Conservation (phyloP, 2,329 filamentous ascomycete genomes). For the Bipolaris victoriae region DNA sequence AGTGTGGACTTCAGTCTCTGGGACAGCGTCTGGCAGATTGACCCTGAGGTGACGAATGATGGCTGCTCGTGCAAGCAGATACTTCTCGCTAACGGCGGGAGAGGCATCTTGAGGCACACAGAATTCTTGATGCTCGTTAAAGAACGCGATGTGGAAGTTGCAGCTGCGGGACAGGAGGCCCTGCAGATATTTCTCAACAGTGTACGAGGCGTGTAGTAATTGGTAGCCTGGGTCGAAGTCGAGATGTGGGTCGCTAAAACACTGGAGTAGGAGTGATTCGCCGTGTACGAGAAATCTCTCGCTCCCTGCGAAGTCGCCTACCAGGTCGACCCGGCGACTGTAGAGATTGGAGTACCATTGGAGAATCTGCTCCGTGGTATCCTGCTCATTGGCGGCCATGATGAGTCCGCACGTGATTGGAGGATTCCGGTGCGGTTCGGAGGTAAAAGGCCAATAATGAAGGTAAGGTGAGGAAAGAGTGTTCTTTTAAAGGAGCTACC, state of each 20-base stretch:
- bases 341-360: slow-evolving; percentile 46
- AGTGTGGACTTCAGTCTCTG: slow-evolving; percentile 53
- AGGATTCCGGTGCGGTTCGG: slow-evolving; percentile 5
- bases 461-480: slow-evolving; percentile 17
- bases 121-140: slow-evolving; percentile 62
- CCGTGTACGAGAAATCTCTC: slow-evolving; percentile 76
- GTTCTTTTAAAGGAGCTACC: slow-evolving; percentile 14
- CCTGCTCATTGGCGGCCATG: slow-evolving; percentile 30
- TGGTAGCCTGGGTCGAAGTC: slow-evolving; percentile 72
- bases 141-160: slow-evolving; percentile 74
- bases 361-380: slow-evolving; percentile 32
- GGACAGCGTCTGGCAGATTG: slow-evolving; percentile 50
- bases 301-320: slow-evolving; percentile 76
- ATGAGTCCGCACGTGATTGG: slow-evolving; percentile 9
- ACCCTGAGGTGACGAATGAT: slow-evolving; percentile 68
- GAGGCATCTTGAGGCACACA: slow-evolving; percentile 59
- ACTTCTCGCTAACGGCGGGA: slow-evolving; percentile 55
- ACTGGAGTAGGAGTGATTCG: slow-evolving; percentile 71
- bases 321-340: slow-evolving; percentile 56
- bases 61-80: slow-evolving; percentile 65
- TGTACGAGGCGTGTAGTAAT: slow-evolving; percentile 72
- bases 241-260: slow-evolving; percentile 66
- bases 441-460: slow-evolving; percentile 12
- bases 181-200: slow-evolving; percentile 69
- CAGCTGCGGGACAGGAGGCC: slow-evolving; percentile 68